Evolutionary conservation across 1,284 basidiomycete species (phyloP).

Genomic region (Ceratobasidium sp.): DNA sequence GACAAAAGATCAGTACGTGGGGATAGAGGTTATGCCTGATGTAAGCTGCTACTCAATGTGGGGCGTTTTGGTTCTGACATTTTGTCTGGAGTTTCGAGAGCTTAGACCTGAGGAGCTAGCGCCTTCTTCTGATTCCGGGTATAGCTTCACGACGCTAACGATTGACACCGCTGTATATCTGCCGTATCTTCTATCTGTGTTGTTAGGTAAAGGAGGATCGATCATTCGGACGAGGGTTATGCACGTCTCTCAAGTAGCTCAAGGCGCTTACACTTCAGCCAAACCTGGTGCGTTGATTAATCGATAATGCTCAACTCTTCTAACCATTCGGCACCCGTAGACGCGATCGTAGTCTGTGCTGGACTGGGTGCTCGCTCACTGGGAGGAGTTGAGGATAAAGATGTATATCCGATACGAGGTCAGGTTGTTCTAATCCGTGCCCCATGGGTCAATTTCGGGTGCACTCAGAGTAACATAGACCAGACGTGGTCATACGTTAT

Average conservation of each 20-base stretch:
- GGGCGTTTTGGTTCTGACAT: not conserved
- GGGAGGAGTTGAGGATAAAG: slow-evolving; percentile 63
- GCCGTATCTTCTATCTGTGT: slow-evolving; percentile 73
- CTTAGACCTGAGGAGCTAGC: slow-evolving; percentile 64
- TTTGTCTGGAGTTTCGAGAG: slow-evolving; percentile 63
- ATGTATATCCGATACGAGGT: slow-evolving; percentile 58
- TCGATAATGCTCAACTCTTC: slow-evolving; percentile 57
- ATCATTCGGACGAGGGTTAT: slow-evolving; percentile 60
- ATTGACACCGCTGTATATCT: slow-evolving; percentile 78
- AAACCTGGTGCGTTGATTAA: slow-evolving; percentile 52
- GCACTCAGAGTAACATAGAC: slow-evolving; percentile 59
- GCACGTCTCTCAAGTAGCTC: slow-evolving; percentile 43
- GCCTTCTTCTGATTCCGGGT: slow-evolving; percentile 63
- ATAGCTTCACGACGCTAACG: slow-evolving; percentile 73
- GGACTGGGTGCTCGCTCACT: slow-evolving; percentile 67
- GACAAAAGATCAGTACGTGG: slow-evolving; percentile 54
- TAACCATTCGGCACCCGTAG: slow-evolving; percentile 71
- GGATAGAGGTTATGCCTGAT: slow-evolving; percentile 71
- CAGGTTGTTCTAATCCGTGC: slow-evolving; percentile 39
- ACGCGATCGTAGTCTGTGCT: slow-evolving; percentile 53
- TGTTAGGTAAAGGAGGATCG: slow-evolving; percentile 71
- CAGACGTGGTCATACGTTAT: slow-evolving; percentile 74
- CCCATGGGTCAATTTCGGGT: slow-evolving; percentile 68
- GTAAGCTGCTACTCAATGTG: slow-evolving; percentile 58
- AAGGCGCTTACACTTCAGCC: slow-evolving; percentile 33